Base-by-base conservation (phyloP, 2,329 filamentous ascomycete genomes). In the Aspergillus versicolor region DNA sequence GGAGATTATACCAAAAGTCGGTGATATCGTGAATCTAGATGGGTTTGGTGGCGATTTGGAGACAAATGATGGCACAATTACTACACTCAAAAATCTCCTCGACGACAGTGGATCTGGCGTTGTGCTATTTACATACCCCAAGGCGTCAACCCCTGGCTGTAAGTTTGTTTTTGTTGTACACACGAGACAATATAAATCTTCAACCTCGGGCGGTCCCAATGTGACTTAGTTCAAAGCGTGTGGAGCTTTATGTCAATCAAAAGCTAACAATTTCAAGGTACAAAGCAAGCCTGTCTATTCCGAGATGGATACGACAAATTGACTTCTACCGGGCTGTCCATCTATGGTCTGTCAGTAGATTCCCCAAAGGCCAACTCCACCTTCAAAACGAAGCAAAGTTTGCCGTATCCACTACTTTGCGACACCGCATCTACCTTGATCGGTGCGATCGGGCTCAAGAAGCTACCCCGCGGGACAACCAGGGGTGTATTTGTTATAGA, bases 61-160 rank as follows among this genome's bases (percentile, higher is more conserved):
- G 80, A 94, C 88, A 61, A 87, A 97, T 64, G 91, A 96, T 62
- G 92, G 92, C 67, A 79, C 82, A 53, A 90, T 88, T 77, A 92
- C 89, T 5, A 91, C 86, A 1, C 79, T 99, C 58, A 88, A 91
- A 77, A 81, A 86, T 66, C 85, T 99, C 22, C 83, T 97, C 48
- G 88, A 91, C 51, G 84, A 89, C 70, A 96, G 92, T 82, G 87
- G 90, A 77, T 82, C 84, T 37, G 94, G 93, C 24, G 89, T 97
- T 43, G 91, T 96, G 34, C 79, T 97, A 30, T 97, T 99, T 75
- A 97, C 92, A 32, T 97, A 97, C 72, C 94, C 94, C 58, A 95
- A 90, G 78, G 94, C 94, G 12, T 94, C 89, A 27, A 99, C 94
- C 21, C 91, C 91, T 38, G 93, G 93, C 61, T 97, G 93, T 96